These are phyloP conservation scores for Coniella vitis DNA, from an alignment of 2,329 filamentous ascomycete genomes.

Conservation along the genomic window DNA sequence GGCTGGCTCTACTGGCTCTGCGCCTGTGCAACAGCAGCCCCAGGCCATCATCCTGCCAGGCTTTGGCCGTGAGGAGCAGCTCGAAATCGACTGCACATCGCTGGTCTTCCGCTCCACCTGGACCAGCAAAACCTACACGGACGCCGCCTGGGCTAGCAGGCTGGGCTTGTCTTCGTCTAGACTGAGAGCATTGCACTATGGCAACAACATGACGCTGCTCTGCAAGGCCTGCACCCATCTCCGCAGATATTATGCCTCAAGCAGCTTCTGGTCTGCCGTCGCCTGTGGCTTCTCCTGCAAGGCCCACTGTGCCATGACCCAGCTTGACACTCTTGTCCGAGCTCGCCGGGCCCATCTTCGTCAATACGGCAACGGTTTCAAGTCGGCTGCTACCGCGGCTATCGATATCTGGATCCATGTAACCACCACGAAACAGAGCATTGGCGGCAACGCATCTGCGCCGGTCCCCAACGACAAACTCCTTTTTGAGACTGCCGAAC, in stretches of 20 bases:
- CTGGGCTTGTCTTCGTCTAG: neutral
- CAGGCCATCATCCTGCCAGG: slow-evolving; percentile 4
- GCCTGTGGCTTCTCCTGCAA: neutral
- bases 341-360: neutral
- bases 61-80: slow-evolving; percentile 2
- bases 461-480: neutral
- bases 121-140: slow-evolving; percentile 1
- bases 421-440: too few species aligned
- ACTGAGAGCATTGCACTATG: slow-evolving; percentile 4
- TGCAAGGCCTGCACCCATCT: slow-evolving; percentile 1
- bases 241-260: neutral
- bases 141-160: neutral
- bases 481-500: neutral
- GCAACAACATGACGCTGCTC: slow-evolving; percentile 12
- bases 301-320: neutral
- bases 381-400: neutral
- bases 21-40: too few species aligned
- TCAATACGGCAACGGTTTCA: neutral
- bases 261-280: slow-evolving; percentile 1
- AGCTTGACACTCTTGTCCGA: neutral
- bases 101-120: neutral
- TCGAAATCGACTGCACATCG: neutral
- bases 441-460: too few species aligned
- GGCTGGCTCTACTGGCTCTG: too few species aligned
- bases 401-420: neutral